phyloP scores from a whole-genome alignment of 495 filamentous ascomycete species.

The Cenococcum geophilum region DNA sequence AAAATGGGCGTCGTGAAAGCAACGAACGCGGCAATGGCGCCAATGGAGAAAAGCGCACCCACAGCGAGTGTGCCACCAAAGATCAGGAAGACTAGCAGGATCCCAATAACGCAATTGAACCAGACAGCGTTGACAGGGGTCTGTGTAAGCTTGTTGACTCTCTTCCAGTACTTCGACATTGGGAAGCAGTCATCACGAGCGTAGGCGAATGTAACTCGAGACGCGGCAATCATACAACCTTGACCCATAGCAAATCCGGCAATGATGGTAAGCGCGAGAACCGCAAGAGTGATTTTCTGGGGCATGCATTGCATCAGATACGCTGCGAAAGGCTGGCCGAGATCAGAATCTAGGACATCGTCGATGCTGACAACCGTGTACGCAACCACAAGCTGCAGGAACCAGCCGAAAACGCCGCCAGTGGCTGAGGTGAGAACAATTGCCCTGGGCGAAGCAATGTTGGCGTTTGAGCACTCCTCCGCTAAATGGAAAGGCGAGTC shows the following conservation, averaged over 20 bases:
- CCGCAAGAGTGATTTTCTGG: constrained; percentile 57
- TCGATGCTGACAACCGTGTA: constrained; percentile 69
- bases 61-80: constrained; percentile 62
- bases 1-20: constrained; percentile 71
- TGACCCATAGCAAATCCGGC: constrained; percentile 79
- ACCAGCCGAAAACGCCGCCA: constrained; percentile 67
- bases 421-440: constrained; percentile 65
- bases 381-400: constrained; percentile 71
- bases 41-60: constrained; percentile 71
- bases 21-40: constrained; percentile 66
- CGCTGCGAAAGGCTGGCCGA: constrained; percentile 72
- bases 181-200: constrained; percentile 70
- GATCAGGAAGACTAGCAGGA: constrained; percentile 59
- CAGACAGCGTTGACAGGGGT: constrained; percentile 78
- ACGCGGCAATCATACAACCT: constrained; percentile 76
- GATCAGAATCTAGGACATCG: constrained; percentile 53
- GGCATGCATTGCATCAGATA: constrained; percentile 68
- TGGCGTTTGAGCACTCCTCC: constrained; percentile 74
- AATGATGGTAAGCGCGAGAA: constrained; percentile 64
- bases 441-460: constrained; percentile 67
- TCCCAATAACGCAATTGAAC: constrained; percentile 61
- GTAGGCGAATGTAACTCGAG: constrained; percentile 73
- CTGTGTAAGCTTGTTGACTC: constrained; percentile 57
- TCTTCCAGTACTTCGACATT: constrained; percentile 55
- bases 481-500: constrained; percentile 70